A percentile compares a stretch with the other conserved stretches of the same genome.
These are phyloP conservation scores for Aspergillus coremiiformis DNA, from an alignment of 495 filamentous ascomycete species.

Conservation along the genomic window DNA sequence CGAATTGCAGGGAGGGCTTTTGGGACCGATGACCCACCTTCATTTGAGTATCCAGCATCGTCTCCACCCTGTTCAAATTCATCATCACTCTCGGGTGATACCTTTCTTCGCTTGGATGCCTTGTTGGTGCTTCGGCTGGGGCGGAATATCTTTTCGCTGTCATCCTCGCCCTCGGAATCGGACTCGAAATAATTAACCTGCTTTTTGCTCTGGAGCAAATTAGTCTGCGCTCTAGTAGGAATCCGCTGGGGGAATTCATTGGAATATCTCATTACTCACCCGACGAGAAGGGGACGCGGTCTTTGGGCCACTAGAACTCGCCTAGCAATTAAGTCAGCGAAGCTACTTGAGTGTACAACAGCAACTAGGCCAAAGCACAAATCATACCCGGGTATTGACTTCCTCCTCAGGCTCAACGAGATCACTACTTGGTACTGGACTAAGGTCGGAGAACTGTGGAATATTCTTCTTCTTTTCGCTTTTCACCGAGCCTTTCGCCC, in stretches of 20 bases:
- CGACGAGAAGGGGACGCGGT: slow-evolving; percentile 40
- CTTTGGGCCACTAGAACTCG: slow-evolving; percentile 10
- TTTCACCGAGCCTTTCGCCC: slow-evolving; percentile 22
- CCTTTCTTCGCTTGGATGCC: slow-evolving; percentile 46
- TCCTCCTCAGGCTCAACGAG: slow-evolving; percentile 35
- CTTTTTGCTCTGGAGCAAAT: slow-evolving; percentile 34
- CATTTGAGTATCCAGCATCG: slow-evolving; percentile 47
- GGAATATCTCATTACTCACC: slow-evolving; percentile 20
- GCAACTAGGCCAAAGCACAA: background rate
- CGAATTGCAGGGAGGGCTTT: background rate
- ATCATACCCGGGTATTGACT: slow-evolving; percentile 21
- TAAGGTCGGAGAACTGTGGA: slow-evolving; percentile 44
- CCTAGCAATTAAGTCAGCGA: slow-evolving; percentile 11
- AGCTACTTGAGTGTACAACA: slow-evolving; percentile 3
- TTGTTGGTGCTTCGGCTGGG: slow-evolving; percentile 33
- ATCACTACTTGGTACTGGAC: slow-evolving; percentile 79
- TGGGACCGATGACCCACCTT: slow-evolving; percentile 47
- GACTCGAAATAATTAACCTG: slow-evolving; percentile 42
- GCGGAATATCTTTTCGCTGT: slow-evolving; percentile 46
- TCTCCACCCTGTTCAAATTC: slow-evolving; percentile 56
- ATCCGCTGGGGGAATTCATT: too few species aligned
- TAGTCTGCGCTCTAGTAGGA: slow-evolving; percentile 2
- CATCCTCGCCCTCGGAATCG: slow-evolving; percentile 48
- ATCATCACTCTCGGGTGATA: slow-evolving; percentile 52
- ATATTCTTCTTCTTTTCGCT: slow-evolving; percentile 31